A percentile compares a stretch with the other conserved stretches of the same genome.
These are phyloP conservation scores for Pezicula carpinea DNA, from an alignment of 2,329 filamentous ascomycete genomes.

Conservation along the genomic window DNA sequence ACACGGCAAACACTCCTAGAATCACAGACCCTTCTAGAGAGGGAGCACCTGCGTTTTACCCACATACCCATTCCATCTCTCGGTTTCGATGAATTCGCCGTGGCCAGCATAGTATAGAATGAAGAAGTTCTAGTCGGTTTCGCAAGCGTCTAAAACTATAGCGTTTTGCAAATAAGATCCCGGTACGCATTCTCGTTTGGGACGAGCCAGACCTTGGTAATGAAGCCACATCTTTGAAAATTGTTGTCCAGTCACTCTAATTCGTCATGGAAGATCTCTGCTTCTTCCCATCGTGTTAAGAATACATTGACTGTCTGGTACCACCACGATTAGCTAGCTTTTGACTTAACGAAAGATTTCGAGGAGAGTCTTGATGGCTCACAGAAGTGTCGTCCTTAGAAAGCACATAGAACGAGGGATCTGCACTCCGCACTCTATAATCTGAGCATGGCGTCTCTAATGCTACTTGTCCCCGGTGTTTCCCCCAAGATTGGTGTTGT, in stretches of 20 bases:
- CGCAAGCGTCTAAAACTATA: conserved; percentile 43
- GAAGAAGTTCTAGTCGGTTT: conserved; percentile 51
- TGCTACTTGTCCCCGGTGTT: too few relatives aligned
- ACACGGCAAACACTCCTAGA: conserved; percentile 29
- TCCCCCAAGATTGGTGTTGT: too few relatives aligned
- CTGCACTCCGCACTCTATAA: too few relatives aligned
- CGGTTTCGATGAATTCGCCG: conserved; percentile 49
- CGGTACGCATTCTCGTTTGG: conserved; percentile 51
- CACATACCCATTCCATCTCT: conserved; percentile 13
- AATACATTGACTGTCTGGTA: conserved; percentile 52
- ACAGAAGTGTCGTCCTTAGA: too few relatives aligned
- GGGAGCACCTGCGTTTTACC: conserved; percentile 1
- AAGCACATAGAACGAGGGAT: too few relatives aligned
- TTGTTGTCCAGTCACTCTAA: conserved; percentile 52
- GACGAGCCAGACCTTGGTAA: conserved; percentile 53
- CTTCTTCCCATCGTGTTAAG: conserved; percentile 52
- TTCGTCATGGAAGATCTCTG: conserved; percentile 54
- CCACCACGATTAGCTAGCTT: conserved; percentile 47
- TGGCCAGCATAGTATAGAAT: conserved; percentile 57
- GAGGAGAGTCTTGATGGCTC: too few relatives aligned
- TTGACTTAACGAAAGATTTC: conserved; percentile 32
- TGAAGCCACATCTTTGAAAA: conserved; percentile 49
- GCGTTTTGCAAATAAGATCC: conserved; percentile 50
- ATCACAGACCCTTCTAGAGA: conserved; percentile 51
- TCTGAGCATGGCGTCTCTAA: too few relatives aligned